phyloP scores from a whole-genome alignment of 768 basidiomycete genomes.

The Mycena metata region DNA sequence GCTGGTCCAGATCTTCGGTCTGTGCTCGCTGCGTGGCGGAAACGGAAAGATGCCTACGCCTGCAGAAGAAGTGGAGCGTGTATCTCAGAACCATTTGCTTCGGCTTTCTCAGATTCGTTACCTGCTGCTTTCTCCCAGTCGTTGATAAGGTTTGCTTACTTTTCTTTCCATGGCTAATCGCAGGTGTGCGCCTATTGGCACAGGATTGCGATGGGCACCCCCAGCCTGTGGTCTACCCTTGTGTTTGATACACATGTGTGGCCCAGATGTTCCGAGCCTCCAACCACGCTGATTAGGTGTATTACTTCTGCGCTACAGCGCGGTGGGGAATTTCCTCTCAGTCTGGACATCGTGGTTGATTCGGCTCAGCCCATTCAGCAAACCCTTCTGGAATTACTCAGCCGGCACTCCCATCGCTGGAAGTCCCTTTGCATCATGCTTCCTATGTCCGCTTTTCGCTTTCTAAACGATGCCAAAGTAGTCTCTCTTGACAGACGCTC shows the following conservation, averaged over 20 bases:
- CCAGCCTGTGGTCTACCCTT: conserved; percentile 15
- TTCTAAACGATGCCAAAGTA: neutral
- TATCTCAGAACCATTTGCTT: conserved; percentile 9
- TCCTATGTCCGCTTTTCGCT: neutral
- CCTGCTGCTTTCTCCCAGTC: neutral
- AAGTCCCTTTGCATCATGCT: neutral
- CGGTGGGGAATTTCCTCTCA: conserved; percentile 1
- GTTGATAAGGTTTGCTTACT: neutral
- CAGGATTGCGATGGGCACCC: conserved; percentile 8
- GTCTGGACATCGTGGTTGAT: neutral
- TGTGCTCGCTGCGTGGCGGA: conserved; percentile 4
- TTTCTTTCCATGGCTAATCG: too few relatives aligned
- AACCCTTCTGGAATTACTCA: conserved; percentile 5
- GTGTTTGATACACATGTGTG: neutral
- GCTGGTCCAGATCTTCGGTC: conserved; percentile 15
- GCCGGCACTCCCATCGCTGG: conserved; percentile 12
- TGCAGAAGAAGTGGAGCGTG: neutral
- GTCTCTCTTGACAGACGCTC: too few relatives aligned
- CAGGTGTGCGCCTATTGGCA: conserved; percentile 27
- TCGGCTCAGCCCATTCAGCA: neutral
- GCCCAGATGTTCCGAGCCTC: neutral
- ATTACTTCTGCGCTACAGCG: neutral
- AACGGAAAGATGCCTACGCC: neutral
- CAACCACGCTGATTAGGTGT: neutral
- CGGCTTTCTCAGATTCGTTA: conserved; percentile 8